A percentile compares a stretch with the other conserved stretches of the same genome.
These are phyloP conservation scores for Biscogniauxia mediterranea DNA, from an alignment of 2,329 filamentous ascomycete genomes.

Conservation along the genomic window DNA sequence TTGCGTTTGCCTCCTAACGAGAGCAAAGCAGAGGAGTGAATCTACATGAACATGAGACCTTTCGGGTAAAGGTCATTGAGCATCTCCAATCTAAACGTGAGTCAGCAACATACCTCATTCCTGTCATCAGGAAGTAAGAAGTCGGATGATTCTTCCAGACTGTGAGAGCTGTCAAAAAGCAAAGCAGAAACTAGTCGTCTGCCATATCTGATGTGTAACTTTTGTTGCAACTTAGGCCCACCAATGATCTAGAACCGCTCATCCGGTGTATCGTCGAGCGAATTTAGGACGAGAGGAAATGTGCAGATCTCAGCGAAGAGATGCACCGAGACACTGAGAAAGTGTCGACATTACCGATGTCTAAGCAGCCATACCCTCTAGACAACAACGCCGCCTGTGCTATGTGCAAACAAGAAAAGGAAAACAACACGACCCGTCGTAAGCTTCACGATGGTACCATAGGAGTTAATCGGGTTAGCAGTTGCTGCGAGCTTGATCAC, in stretches of 20 bases:
- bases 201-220: slow-evolving; percentile 6
- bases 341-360: slow-evolving; percentile 29
- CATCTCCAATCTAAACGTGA: slow-evolving; percentile 28
- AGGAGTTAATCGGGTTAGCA: slow-evolving; percentile 4
- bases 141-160: slow-evolving; percentile 11
- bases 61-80: slow-evolving; percentile 16
- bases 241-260: slow-evolving; percentile 10
- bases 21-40: slow-evolving; percentile 16
- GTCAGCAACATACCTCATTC: slow-evolving; percentile 28
- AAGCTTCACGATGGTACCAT: slow-evolving; percentile 14
- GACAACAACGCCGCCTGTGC: slow-evolving; percentile 36
- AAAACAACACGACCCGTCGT: slow-evolving; percentile 14
- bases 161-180: slow-evolving; percentile 10
- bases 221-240: slow-evolving; percentile 4
- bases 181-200: slow-evolving; percentile 9
- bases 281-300: slow-evolving; percentile 16
- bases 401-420: slow-evolving; percentile 25
- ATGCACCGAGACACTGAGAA: slow-evolving; percentile 18
- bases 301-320: slow-evolving; percentile 24
- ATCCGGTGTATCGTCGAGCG: slow-evolving; percentile 10
- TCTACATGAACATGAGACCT: slow-evolving; percentile 26
- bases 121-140: slow-evolving; percentile 11
- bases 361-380: slow-evolving; percentile 34
- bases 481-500: slow-evolving; percentile 21
- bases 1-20: slow-evolving; percentile 24